These are phyloP conservation scores for Nicotiana rustica DNA, from an alignment of 305 asterid species.

Conservation along the genomic window DNA sequence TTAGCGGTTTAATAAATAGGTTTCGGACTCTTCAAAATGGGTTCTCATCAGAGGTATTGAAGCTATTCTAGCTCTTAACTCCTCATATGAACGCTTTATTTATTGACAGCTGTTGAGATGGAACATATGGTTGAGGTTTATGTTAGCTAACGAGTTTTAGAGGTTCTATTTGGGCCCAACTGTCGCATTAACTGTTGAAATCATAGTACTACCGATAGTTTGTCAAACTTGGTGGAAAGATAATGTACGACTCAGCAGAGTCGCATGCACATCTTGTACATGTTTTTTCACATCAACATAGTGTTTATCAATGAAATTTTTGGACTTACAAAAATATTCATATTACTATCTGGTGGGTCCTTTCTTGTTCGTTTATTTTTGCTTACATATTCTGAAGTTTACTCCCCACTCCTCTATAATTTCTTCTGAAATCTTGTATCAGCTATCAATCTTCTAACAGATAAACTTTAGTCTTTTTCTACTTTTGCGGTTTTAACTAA, in stretches of 20 bases:
- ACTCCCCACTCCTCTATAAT: background rate
- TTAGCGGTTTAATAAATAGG: constrained; percentile 63
- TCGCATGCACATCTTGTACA: background rate
- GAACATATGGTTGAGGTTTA: constrained; percentile 6
- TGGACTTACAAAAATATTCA: background rate
- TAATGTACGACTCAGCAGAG: background rate
- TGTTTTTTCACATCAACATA: background rate
- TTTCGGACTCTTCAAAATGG: constrained; percentile 65
- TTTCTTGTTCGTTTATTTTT: constrained; percentile 2
- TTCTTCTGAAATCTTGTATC: background rate
- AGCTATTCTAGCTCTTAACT: constrained; percentile 29
- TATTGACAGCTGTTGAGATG: background rate
- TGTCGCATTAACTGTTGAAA: background rate
- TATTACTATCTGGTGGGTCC: background rate
- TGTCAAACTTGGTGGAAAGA: background rate
- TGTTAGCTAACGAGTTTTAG: background rate
- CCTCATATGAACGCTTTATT: background rate
- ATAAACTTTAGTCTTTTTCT: background rate
- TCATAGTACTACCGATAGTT: background rate
- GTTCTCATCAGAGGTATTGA: constrained; percentile 64
- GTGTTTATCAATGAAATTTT: background rate
- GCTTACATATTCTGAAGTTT: background rate
- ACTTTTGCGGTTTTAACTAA: background rate
- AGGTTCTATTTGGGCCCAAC: constrained; percentile 4
- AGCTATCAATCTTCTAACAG: background rate